Conservation (phyloP, 179 eudicot species). For the Nepenthes alata region DNA sequence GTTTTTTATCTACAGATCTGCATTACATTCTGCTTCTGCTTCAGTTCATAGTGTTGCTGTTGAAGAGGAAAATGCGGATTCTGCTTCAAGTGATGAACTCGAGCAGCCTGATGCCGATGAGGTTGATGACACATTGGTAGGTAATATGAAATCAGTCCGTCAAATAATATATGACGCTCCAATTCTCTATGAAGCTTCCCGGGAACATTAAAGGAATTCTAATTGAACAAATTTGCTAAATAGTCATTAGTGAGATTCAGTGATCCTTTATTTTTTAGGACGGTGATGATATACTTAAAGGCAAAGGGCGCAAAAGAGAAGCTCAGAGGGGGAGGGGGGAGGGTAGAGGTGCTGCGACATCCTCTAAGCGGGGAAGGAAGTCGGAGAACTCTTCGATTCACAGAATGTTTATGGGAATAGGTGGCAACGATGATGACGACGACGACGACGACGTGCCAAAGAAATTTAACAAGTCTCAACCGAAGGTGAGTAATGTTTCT, state of each 20-base stretch:
- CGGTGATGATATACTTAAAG: constrained; percentile 36
- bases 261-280: constrained; percentile 23
- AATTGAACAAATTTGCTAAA: too few species aligned
- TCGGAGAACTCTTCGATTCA: constrained; percentile 56
- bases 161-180: neutral
- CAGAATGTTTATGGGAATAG: constrained; percentile 45
- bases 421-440: constrained; percentile 47
- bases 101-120: constrained; percentile 34
- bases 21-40: constrained; percentile 57
- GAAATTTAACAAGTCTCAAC: constrained; percentile 49
- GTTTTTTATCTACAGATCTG: constrained; percentile 42
- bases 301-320: constrained; percentile 67
- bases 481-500: constrained; percentile 42
- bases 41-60: constrained; percentile 49
- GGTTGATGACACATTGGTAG: constrained; percentile 61
- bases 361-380: constrained; percentile 79
- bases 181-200: too few species aligned
- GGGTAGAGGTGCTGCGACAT: constrained; percentile 59
- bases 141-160: constrained; percentile 11
- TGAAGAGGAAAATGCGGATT: constrained; percentile 71
- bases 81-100: constrained; percentile 67
- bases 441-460: constrained; percentile 53
- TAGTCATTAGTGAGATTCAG: neutral
- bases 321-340: constrained; percentile 89
- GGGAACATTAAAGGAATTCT: too few species aligned